phyloP scores from a whole-genome alignment of 306 rosid species.

The Canavalia gladiata region DNA sequence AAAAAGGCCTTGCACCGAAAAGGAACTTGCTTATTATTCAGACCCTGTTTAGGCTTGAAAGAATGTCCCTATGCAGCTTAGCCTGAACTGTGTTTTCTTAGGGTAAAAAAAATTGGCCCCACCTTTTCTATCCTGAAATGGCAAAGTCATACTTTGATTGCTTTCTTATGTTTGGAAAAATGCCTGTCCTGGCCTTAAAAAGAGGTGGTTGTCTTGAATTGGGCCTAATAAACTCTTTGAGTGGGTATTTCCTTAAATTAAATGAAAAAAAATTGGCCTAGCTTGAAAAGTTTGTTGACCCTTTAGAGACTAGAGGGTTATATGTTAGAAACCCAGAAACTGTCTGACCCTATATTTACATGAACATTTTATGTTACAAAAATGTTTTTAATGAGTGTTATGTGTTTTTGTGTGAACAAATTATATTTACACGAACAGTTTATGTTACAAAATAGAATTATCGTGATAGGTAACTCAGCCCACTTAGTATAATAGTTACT shows the following conservation, averaged over 20 bases:
- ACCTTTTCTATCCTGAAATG: slow-evolving; percentile 12
- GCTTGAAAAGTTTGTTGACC: not conserved
- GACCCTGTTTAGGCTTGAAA: not conserved
- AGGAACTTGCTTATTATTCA: not conserved
- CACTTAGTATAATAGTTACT: no score
- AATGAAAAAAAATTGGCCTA: not conserved
- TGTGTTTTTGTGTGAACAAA: not conserved
- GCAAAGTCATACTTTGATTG: not conserved
- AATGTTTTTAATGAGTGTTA: no score
- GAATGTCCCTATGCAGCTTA: not conserved
- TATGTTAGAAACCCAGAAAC: not conserved
- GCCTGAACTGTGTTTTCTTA: slow-evolving; percentile 18
- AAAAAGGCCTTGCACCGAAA: not conserved
- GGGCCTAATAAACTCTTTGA: not conserved
- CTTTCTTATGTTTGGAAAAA: slow-evolving; percentile 20
- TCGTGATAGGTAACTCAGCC: no score
- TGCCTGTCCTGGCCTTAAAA: not conserved
- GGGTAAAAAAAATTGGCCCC: not conserved
- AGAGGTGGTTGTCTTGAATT: not conserved
- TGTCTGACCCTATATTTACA: slow-evolving; percentile 2
- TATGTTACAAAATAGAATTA: not conserved
- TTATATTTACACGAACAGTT: not conserved
- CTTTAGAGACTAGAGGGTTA: not conserved
- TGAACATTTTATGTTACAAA: not conserved
- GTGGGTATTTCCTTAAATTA: not conserved